Conservation (phyloP, 495 filamentous ascomycete species). For the Xylaria venustula region DNA sequence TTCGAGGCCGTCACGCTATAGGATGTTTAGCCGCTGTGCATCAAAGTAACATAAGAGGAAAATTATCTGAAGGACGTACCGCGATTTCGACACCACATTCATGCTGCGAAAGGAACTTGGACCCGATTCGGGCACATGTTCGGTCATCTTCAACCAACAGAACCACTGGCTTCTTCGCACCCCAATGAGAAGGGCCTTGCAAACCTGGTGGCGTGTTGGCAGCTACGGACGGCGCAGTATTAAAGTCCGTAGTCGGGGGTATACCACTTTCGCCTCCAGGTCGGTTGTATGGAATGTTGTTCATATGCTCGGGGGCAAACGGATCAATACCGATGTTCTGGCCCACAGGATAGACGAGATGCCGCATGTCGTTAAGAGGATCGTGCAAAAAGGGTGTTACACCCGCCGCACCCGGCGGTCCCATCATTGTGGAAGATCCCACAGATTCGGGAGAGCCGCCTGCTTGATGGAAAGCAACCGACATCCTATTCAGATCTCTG, state of each 20-base stretch:
- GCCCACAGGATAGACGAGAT: slow-evolving; percentile 86
- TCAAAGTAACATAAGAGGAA: neutral
- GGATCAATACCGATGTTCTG: slow-evolving; percentile 90
- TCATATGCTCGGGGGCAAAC: slow-evolving; percentile 88
- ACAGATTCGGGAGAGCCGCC: slow-evolving; percentile 49
- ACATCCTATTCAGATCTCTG: slow-evolving; percentile 72
- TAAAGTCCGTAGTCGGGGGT: slow-evolving; percentile 21
- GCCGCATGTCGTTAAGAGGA: slow-evolving; percentile 66
- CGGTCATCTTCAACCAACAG: slow-evolving; percentile 94
- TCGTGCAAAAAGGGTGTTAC: slow-evolving; percentile 42
- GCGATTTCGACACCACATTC: slow-evolving; percentile 87
- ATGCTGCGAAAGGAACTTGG: slow-evolving; percentile 89
- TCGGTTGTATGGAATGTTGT: slow-evolving; percentile 82
- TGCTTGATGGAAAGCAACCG: slow-evolving; percentile 64
- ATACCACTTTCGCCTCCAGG: slow-evolving; percentile 35
- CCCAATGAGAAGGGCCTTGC: slow-evolving; percentile 54
- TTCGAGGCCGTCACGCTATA: slow-evolving; percentile 82
- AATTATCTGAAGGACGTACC: slow-evolving; percentile 59
- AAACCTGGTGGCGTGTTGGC: slow-evolving; percentile 27
- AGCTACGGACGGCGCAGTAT: slow-evolving; percentile 21
- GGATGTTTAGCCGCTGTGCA: slow-evolving; percentile 30
- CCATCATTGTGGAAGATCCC: slow-evolving; percentile 44
- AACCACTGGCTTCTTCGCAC: slow-evolving; percentile 75
- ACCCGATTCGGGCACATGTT: slow-evolving; percentile 89
- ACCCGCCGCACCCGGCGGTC: slow-evolving; percentile 32